A percentile compares a stretch with the other conserved stretches of the same genome.
Evolutionary conservation across 2,329 filamentous ascomycete genomes (phyloP).

Genomic region (Penicillium sclerotigenum): DNA sequence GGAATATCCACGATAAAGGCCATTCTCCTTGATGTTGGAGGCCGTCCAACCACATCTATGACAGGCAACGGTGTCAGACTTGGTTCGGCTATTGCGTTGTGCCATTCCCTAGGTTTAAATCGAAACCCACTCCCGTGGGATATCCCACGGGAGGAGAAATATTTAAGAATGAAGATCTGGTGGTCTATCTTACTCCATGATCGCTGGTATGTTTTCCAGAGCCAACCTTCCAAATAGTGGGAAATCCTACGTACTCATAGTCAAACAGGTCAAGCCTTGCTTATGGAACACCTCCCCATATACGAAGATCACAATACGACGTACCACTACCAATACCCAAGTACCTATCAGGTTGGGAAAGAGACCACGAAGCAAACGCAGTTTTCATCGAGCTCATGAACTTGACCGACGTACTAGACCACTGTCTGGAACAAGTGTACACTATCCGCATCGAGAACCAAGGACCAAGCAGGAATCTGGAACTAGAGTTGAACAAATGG

Average conservation of each 20-base stretch:
- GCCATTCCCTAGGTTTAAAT: constrained; percentile 55
- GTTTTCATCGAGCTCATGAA: constrained; percentile 48
- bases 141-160: constrained; percentile 52
- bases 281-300: constrained; percentile 53
- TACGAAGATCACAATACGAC: constrained; percentile 48
- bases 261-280: constrained; percentile 49
- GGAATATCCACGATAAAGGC: constrained; percentile 54
- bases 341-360: constrained; percentile 29
- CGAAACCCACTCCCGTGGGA: constrained; percentile 53
- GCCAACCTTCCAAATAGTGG: not conserved
- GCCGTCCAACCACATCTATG: constrained; percentile 54
- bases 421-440: constrained; percentile 36
- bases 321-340: constrained; percentile 45
- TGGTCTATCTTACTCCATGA: constrained; percentile 56
- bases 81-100: constrained; percentile 52
- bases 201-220: constrained; percentile 46
- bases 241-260: not conserved
- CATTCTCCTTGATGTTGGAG: constrained; percentile 54
- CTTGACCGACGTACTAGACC: constrained; percentile 45
- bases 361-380: constrained; percentile 28
- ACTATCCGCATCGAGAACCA: constrained; percentile 28
- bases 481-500: constrained; percentile 45
- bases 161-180: constrained; percentile 54
- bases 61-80: constrained; percentile 54
- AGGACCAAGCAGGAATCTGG: constrained; percentile 28